Conservation (phyloP, 176 grass and related monocot genomes). For the Avena eriantha region DNA sequence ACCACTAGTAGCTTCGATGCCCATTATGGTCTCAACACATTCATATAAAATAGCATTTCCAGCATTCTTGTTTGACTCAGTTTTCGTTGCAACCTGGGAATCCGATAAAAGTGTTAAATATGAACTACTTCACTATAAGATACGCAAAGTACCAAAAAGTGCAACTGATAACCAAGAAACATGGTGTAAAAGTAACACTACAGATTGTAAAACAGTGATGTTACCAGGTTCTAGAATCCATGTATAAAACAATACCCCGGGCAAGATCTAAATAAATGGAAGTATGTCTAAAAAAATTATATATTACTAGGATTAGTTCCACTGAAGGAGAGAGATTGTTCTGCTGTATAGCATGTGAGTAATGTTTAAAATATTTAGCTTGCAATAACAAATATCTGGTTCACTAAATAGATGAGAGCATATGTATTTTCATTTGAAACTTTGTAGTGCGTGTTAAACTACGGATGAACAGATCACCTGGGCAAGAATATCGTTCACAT, state of each 20-base stretch:
- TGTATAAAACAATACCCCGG: conserved; percentile 17
- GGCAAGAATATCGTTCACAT: conserved; percentile 99
- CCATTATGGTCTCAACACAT: conserved; percentile 99
- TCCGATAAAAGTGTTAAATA: conserved; percentile 29
- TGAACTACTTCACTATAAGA: conserved; percentile 27
- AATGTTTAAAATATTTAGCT: conserved; percentile 22
- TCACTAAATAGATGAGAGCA: conserved; percentile 30
- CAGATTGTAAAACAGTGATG: not conserved
- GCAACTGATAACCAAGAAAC: conserved; percentile 1
- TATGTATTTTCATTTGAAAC: conserved; percentile 11
- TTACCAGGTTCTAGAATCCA: not conserved
- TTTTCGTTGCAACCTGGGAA: conserved; percentile 96
- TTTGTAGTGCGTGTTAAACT: conserved; percentile 30
- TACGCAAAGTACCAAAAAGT: conserved; percentile 7
- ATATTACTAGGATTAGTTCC: not conserved
- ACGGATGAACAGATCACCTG: conserved; percentile 70
- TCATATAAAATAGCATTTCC: conserved; percentile 99
- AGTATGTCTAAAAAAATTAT: conserved; percentile 7
- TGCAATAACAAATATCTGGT: conserved; percentile 5
- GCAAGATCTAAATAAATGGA: conserved; percentile 31
- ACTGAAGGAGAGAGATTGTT: not conserved
- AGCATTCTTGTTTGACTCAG: conserved; percentile 95
- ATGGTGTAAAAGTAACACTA: conserved; percentile 3
- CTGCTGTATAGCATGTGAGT: not conserved
- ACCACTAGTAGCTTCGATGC: conserved; percentile 94